Evolutionary conservation across 345 rosid genomes (phyloP).

Genomic region (Corchorus capsularis): DNA sequence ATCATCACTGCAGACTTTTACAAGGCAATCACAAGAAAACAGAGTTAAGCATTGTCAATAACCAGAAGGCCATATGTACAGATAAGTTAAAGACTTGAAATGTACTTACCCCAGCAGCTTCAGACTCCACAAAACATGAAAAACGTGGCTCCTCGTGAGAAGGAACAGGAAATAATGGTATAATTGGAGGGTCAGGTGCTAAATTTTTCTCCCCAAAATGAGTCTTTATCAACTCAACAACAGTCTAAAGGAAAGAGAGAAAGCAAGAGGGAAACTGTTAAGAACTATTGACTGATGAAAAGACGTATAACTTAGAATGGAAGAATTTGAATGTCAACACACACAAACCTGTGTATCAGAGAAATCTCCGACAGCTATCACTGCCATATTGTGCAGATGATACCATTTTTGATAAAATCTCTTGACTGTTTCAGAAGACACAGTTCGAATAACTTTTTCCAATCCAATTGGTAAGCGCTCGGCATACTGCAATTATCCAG

Average conservation of each 20-base stretch:
- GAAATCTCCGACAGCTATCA: constrained; percentile 94
- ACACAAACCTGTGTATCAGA: constrained; percentile 71
- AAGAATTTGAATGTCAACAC: constrained; percentile 16
- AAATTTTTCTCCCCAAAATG: constrained; percentile 68
- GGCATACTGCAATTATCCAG: constrained; percentile 68
- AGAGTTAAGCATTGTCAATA: not conserved
- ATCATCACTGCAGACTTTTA: constrained; percentile 86
- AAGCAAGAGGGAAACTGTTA: constrained; percentile 22
- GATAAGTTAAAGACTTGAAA: constrained; percentile 9
- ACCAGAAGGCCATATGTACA: constrained; percentile 12
- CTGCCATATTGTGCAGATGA: constrained; percentile 80
- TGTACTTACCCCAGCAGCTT: constrained; percentile 89
- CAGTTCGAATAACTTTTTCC: constrained; percentile 85
- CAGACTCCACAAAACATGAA: constrained; percentile 87
- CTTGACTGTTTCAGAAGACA: constrained; percentile 73
- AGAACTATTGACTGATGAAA: constrained; percentile 8
- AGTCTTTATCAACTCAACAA: constrained; percentile 75
- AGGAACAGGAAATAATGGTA: constrained; percentile 74
- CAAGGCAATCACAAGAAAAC: constrained; percentile 32
- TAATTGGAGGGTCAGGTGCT: constrained; percentile 42
- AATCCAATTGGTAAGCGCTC: constrained; percentile 91
- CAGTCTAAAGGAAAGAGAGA: constrained; percentile 47
- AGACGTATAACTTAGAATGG: not conserved
- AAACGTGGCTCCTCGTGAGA: constrained; percentile 75
- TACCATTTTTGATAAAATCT: constrained; percentile 85